A percentile compares a stretch with the other conserved stretches of the same genome.
Conservation (phyloP, 2,329 filamentous ascomycete species). For the Colletotrichum tamarilloi region DNA sequence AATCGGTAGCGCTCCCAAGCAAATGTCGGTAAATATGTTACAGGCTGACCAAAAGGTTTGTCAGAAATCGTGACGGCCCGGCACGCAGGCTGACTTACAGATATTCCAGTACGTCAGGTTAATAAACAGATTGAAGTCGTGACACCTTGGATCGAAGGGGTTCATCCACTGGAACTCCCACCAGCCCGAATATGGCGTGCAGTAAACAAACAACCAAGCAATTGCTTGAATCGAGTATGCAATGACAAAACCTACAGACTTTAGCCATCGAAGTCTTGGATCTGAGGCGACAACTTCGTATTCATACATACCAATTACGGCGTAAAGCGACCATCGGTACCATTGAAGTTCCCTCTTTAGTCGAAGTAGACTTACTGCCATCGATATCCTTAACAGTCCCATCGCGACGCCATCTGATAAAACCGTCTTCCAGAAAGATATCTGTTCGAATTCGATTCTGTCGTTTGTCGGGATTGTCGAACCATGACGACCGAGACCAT, state of each 20-base stretch:
- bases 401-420: constrained; percentile 39
- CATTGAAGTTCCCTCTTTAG: constrained; percentile 38
- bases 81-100: constrained; percentile 3
- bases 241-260: constrained; percentile 32
- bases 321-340: constrained; percentile 39
- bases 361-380: constrained; percentile 38
- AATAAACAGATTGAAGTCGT: constrained; percentile 37
- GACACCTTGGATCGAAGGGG: constrained; percentile 38
- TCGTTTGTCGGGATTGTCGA: constrained; percentile 28
- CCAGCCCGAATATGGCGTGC: constrained; percentile 40
- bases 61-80: not conserved
- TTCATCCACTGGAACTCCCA: constrained; percentile 42
- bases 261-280: too few species aligned
- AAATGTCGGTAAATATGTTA: constrained; percentile 46
- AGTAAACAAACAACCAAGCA: constrained; percentile 40
- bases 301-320: constrained; percentile 35
- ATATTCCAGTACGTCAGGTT: constrained; percentile 40
- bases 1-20: constrained; percentile 43
- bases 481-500: constrained; percentile 39
- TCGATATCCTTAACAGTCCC: constrained; percentile 39
- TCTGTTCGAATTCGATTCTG: constrained; percentile 36
- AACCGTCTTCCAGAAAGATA: constrained; percentile 40
- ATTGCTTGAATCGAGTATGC: constrained; percentile 38
- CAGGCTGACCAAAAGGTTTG: constrained; percentile 35
- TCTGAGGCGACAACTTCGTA: too few species aligned